Evolutionary conservation across 495 filamentous ascomycete genomes (phyloP).

Genomic region (Penicillium parvum): DNA sequence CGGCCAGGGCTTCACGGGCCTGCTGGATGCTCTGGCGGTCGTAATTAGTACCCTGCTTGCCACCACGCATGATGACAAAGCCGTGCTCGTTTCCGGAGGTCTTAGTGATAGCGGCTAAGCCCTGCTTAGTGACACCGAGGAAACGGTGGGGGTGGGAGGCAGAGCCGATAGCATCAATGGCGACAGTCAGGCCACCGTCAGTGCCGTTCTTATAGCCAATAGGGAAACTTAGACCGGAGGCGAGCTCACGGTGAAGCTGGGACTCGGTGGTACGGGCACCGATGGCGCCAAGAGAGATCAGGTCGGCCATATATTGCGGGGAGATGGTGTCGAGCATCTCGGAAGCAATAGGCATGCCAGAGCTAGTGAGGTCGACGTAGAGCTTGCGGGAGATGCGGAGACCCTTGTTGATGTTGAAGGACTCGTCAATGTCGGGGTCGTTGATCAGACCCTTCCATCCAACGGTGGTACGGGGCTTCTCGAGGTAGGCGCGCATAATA

Average conservation of each 20-base stretch:
- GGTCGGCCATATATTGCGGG: slow-evolving; percentile 83
- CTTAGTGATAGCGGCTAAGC: slow-evolving; percentile 78
- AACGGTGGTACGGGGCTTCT: slow-evolving; percentile 96
- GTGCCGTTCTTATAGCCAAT: slow-evolving; percentile 98
- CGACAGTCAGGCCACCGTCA: slow-evolving; percentile 80
- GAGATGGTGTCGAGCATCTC: slow-evolving; percentile 97
- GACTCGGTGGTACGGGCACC: slow-evolving; percentile 93
- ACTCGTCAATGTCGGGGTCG: slow-evolving; percentile 91
- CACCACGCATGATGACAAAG: slow-evolving; percentile 90
- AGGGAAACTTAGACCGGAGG: slow-evolving; percentile 88
- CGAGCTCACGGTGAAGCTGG: slow-evolving; percentile 87
- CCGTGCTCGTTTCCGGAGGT: slow-evolving; percentile 91
- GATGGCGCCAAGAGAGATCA: slow-evolving; percentile 88
- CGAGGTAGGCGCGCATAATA: slow-evolving; percentile 94
- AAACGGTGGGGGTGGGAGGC: slow-evolving; percentile 87
- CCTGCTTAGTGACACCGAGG: slow-evolving; percentile 94
- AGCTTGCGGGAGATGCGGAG: slow-evolving; percentile 76
- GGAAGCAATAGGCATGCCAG: slow-evolving; percentile 83
- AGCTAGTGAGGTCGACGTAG: slow-evolving; percentile 75
- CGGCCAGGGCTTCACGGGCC: slow-evolving; percentile 68
- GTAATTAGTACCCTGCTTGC: slow-evolving; percentile 86
- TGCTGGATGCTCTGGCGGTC: slow-evolving; percentile 70
- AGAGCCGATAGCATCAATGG: slow-evolving; percentile 87
- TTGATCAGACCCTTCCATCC: slow-evolving; percentile 98
- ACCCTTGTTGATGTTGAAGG: slow-evolving; percentile 98